phyloP scores from a whole-genome alignment of 2,329 filamentous ascomycete genomes.

The Penicillium sp. region DNA sequence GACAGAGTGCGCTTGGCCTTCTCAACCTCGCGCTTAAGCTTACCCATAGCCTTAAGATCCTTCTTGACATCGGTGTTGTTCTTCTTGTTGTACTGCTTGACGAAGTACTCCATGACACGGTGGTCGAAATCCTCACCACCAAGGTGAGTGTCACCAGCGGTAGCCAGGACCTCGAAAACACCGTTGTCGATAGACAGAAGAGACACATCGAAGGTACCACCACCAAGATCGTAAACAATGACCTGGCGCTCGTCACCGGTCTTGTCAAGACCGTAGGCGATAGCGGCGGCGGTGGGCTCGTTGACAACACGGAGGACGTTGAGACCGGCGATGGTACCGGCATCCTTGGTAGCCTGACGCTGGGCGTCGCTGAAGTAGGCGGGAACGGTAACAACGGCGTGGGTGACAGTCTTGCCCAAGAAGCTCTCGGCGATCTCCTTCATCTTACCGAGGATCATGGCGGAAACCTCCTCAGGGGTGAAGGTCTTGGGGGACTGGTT shows the following conservation, averaged over 20 bases:
- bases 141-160: slow-evolving; percentile 93
- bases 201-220: slow-evolving; percentile 92
- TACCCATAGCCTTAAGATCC: slow-evolving; percentile 97
- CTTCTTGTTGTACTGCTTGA: slow-evolving; percentile 99
- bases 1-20: slow-evolving; percentile 99
- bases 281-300: slow-evolving; percentile 92
- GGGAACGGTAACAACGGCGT: slow-evolving; percentile 83
- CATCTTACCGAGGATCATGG: slow-evolving; percentile 68
- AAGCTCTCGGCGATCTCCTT: slow-evolving; percentile 64
- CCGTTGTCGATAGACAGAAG: slow-evolving; percentile 88
- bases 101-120: slow-evolving; percentile 92
- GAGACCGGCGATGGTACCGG: slow-evolving; percentile 84
- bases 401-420: slow-evolving; percentile 59
- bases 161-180: slow-evolving; percentile 91
- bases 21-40: slow-evolving; percentile 98
- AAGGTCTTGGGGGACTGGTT: slow-evolving; percentile 58
- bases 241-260: slow-evolving; percentile 79
- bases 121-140: slow-evolving; percentile 99
- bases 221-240: slow-evolving; percentile 90
- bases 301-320: slow-evolving; percentile 96
- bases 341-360: slow-evolving; percentile 94
- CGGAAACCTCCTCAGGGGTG: slow-evolving; percentile 65
- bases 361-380: slow-evolving; percentile 99
- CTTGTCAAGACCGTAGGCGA: slow-evolving; percentile 92
- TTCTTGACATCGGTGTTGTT: slow-evolving; percentile 87